Evolutionary conservation across 441 rosid species (phyloP).

Genomic region (Erodium texanum): DNA sequence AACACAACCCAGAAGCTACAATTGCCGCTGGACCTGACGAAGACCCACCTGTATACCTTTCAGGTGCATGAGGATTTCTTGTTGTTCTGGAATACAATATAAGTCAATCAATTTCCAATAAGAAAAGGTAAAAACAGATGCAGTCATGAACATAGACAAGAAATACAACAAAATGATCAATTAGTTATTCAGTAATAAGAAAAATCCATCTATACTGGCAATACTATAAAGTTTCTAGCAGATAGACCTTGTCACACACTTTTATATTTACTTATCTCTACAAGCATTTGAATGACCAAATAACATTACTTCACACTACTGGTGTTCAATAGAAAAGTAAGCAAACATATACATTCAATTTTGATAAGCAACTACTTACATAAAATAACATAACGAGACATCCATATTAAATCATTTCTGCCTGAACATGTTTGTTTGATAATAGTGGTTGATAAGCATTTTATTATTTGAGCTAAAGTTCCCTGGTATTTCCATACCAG

Average conservation of each 20-base stretch:
- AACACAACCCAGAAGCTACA: conserved; percentile 78
- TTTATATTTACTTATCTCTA: not conserved
- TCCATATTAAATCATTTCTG: not conserved
- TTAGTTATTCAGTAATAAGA: not conserved
- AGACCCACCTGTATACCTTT: conserved; percentile 88
- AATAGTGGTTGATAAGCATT: not conserved
- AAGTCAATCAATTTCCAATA: too few relatives aligned
- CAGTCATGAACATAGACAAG: not conserved
- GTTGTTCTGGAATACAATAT: conserved; percentile 49
- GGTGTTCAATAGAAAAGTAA: not conserved
- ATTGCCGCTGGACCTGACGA: conserved; percentile 90
- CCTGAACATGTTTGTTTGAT: not conserved
- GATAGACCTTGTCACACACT: not conserved
- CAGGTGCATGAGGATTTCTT: conserved; percentile 72
- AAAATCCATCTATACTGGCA: not conserved
- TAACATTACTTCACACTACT: not conserved
- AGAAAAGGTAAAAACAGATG: not conserved
- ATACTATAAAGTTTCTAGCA: not conserved
- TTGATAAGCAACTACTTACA: not conserved
- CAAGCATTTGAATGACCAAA: not conserved
- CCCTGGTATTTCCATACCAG: not conserved
- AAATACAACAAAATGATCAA: conserved; percentile 1
- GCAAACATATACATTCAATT: not conserved
- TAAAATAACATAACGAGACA: not conserved
- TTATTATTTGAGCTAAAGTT: not conserved